Percentiles rank a stretch among this genome's conserved stretches.
Conservation (phyloP, 371 early-diverging fungal genomes). For the Apophysomyces trapeziformis region DNA sequence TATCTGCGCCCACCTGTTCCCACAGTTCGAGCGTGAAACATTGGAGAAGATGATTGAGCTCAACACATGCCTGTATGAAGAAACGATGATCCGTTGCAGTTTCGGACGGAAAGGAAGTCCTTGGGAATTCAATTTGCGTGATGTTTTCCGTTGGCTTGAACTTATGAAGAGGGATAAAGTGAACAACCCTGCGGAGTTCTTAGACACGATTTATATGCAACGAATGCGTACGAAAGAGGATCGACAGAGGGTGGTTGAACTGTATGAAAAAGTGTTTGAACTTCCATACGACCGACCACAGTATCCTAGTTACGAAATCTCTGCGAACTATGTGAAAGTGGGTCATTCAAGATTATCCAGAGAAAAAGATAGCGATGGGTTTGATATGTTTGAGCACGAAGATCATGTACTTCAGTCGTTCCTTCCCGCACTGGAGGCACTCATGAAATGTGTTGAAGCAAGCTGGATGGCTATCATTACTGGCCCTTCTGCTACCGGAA, state of each 20-base stretch:
- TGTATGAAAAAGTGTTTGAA: slow-evolving; percentile 73
- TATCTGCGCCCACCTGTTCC: slow-evolving; percentile 76
- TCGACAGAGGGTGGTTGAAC: slow-evolving; percentile 63
- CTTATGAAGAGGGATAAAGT: slow-evolving; percentile 61
- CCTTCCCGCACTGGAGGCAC: slow-evolving; percentile 72
- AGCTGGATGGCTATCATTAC: slow-evolving; percentile 94
- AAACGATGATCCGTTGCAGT: slow-evolving; percentile 76
- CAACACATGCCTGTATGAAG: slow-evolving; percentile 83
- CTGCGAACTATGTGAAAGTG: slow-evolving; percentile 53
- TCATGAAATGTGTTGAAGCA: slow-evolving; percentile 89
- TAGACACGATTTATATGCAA: slow-evolving; percentile 85
- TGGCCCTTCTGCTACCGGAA: slow-evolving; percentile 87
- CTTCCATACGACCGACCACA: slow-evolving; percentile 44
- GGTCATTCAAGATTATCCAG: slow-evolving; percentile 75
- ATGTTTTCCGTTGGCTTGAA: slow-evolving; percentile 95
- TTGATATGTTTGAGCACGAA: slow-evolving; percentile 44
- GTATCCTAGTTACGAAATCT: slow-evolving; percentile 47
- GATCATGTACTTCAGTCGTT: slow-evolving; percentile 70
- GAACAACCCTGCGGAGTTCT: slow-evolving; percentile 69
- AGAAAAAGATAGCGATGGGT: slow-evolving; percentile 16
- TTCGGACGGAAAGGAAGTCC: slow-evolving; percentile 93
- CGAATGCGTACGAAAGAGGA: slow-evolving; percentile 89
- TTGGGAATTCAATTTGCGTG: slow-evolving; percentile 98
- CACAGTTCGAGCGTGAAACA: slow-evolving; percentile 53
- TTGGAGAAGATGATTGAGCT: slow-evolving; percentile 84